Conservation (phyloP, 2,329 filamentous ascomycete species). For the Dactylellina drechsleri region DNA sequence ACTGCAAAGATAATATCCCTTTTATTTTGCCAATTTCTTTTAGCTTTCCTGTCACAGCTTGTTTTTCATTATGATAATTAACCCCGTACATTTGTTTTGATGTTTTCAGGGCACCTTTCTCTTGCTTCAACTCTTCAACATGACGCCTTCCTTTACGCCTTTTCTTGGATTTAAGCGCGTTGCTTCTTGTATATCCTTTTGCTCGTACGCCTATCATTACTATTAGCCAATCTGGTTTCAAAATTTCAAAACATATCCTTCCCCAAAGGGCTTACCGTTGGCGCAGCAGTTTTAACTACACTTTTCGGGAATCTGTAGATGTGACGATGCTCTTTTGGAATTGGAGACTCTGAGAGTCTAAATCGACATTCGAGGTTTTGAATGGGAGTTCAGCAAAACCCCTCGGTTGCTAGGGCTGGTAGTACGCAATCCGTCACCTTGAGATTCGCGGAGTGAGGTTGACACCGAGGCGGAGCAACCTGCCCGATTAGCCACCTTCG, state of each 20-base stretch:
- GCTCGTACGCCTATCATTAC: slow-evolving; percentile 20
- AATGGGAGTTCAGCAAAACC: slow-evolving; percentile 2
- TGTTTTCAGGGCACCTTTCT: not conserved
- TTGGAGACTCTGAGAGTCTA: not conserved
- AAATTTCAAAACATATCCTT: slow-evolving; percentile 27
- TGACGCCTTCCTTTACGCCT: not conserved
- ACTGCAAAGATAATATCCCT: not conserved
- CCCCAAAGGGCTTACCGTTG: slow-evolving; percentile 7
- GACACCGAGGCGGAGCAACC: slow-evolving; percentile 33
- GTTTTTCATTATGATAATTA: not conserved
- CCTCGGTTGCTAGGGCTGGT: slow-evolving; percentile 3
- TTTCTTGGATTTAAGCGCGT: slow-evolving; percentile 17
- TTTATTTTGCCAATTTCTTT: not conserved
- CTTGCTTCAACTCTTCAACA: not conserved
- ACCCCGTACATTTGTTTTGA: not conserved
- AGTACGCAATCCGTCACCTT: slow-evolving; percentile 38
- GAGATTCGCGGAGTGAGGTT: slow-evolving; percentile 30
- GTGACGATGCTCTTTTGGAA: slow-evolving; percentile 10
- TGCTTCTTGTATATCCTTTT: slow-evolving; percentile 23
- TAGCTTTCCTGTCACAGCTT: not conserved
- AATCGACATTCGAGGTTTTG: not conserved
- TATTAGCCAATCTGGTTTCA: slow-evolving; percentile 15
- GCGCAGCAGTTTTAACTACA: not conserved
- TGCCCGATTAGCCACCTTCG: slow-evolving; percentile 12
- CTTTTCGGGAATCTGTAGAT: not conserved